Base-by-base conservation (phyloP, 2,329 filamentous ascomycete species). In the Botrytis pseudocinerea region DNA sequence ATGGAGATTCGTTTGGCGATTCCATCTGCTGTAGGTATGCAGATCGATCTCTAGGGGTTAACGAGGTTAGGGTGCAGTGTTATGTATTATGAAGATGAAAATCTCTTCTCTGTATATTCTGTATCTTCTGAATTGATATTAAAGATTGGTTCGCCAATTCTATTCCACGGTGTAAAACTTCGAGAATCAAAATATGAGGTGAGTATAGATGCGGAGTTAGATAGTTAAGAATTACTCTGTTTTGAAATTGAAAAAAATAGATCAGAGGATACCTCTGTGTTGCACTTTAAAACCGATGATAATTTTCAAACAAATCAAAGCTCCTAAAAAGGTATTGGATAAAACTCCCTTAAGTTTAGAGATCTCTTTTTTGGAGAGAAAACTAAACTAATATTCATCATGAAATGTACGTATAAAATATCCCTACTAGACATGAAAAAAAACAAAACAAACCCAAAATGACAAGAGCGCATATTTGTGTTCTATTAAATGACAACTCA, bases 281-380 rank as follows among this genome's bases (percentile, higher is more conserved):
- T 12, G 25, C 12, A 16, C 3, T 1, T 54, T 7, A 16, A 12
- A 9, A 8, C n/a, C 12, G 14, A 28, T 8, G 25, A 16, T 16
- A 7, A 5, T 1, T 0, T 8, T 28, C 0, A 54, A 16, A 12
- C 2, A 28, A n/a, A 16, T 8, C 2, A 28, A 54, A 54, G 12
- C 51, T 44, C 16, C 42, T 2, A 44, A 3, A 44, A 14, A 16
- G 12, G 9, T 44, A 16, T 14, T 54, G 12, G 12, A 28, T 54
- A 28, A 1, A 54, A 54, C 10, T 16, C 22, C 22, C 25, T 54
- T 9, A 16, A 42, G 4, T 38, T 38, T 8, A 38, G 35, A 38
- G 35, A 38, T 38, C 4, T 38, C 7, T 38, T 38, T 38, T 38
- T 38, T 6, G 7, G 4, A n/a, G n/a, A n/a, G n/a, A n/a, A n/a